Evolutionary conservation across 2,329 filamentous ascomycete genomes (phyloP).

Genomic region (Pyrenophora tritici-repentis): DNA sequence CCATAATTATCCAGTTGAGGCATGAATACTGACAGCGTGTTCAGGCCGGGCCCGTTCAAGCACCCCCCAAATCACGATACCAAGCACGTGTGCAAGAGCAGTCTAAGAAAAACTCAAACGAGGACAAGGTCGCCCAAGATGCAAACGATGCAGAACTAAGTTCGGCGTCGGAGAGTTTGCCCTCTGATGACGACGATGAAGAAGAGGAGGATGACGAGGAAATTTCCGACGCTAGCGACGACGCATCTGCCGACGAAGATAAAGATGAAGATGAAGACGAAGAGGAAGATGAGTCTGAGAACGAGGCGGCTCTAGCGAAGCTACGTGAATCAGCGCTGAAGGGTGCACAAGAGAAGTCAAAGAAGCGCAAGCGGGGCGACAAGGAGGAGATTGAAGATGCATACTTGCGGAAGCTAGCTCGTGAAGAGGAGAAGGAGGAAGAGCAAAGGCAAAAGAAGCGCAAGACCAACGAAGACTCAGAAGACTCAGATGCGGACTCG

Average conservation of each 20-base stretch:
- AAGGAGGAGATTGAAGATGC: constrained; percentile 71
- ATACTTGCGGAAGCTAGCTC: constrained; percentile 69
- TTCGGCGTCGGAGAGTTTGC: constrained; percentile 17
- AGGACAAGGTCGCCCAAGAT: constrained; percentile 59
- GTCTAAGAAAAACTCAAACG: constrained; percentile 41
- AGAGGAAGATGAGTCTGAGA: constrained; percentile 21
- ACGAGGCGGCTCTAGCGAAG: constrained; percentile 33
- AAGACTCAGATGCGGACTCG: too few species aligned
- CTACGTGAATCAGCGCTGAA: constrained; percentile 32
- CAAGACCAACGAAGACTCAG: constrained; percentile 35
- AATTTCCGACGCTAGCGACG: constrained; percentile 28
- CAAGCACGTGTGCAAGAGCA: constrained; percentile 31
- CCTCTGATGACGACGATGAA: constrained; percentile 23
- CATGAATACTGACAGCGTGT: constrained; percentile 16
- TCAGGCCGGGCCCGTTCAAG: constrained; percentile 45
- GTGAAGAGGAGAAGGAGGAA: constrained; percentile 51
- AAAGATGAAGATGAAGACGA: constrained; percentile 9
- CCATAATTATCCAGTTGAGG: neutral
- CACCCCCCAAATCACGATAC: constrained; percentile 50
- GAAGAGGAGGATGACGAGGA: constrained; percentile 40
- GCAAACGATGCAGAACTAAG: constrained; percentile 35
- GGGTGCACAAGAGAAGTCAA: constrained; percentile 38
- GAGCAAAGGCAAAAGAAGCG: constrained; percentile 46
- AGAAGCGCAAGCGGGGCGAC: constrained; percentile 57
- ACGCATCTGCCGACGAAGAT: too few species aligned